phyloP scores from a whole-genome alignment of 768 basidiomycete genomes.

The Mycena kentingensis region DNA sequence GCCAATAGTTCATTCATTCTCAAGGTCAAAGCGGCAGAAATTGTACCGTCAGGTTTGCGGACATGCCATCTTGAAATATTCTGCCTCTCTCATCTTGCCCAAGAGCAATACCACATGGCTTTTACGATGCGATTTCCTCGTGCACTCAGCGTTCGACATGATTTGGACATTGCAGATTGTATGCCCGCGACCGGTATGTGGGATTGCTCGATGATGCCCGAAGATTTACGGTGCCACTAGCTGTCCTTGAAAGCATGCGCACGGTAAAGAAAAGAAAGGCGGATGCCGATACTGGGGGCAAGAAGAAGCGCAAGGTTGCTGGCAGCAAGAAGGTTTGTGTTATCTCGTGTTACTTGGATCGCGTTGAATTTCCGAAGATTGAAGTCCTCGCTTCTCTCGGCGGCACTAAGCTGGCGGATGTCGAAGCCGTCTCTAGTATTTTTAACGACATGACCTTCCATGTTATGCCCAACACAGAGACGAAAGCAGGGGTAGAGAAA shows the following conservation, averaged over 20 bases:
- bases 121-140: conserved; percentile 96
- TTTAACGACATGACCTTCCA: conserved; percentile 51
- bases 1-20: conserved; percentile 82
- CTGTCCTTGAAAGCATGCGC: conserved; percentile 59
- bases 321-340: conserved; percentile 48
- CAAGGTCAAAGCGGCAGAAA: conserved; percentile 92
- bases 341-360: not conserved
- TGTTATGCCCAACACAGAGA: conserved; percentile 76
- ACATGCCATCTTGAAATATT: not conserved
- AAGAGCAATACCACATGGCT: conserved; percentile 82
- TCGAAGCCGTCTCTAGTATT: conserved; percentile 61
- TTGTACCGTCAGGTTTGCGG: conserved; percentile 67
- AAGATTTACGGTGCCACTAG: conserved; percentile 33
- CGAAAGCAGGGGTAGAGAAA: conserved; percentile 63
- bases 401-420: conserved; percentile 59
- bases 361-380: conserved; percentile 38
- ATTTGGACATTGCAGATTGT: conserved; percentile 72
- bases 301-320: conserved; percentile 62
- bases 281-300: conserved; percentile 56
- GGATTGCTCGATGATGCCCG: not conserved
- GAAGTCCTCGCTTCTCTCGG: conserved; percentile 63
- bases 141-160: conserved; percentile 77
- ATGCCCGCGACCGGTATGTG: conserved; percentile 63
- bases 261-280: conserved; percentile 75
- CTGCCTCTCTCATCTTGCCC: conserved; percentile 8